Conservation (phyloP, 2,329 filamentous ascomycete species). For the Elsinoe australis region DNA sequence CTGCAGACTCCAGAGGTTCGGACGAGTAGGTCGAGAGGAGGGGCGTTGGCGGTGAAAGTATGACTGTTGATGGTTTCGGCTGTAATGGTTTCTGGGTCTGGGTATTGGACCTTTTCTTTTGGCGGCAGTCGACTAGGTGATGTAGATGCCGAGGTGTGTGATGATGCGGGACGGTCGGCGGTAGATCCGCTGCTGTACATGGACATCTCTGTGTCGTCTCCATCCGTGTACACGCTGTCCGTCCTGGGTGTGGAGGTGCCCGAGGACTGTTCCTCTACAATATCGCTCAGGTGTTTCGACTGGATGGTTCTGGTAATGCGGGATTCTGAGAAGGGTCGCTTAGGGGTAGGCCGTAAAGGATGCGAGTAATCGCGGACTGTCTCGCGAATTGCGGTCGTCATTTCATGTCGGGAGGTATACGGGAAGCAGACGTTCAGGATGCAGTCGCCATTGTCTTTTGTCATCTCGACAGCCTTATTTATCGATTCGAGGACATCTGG, state of each 20-base stretch:
- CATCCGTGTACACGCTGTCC: slow-evolving; percentile 9
- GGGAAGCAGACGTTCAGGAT: slow-evolving; percentile 91
- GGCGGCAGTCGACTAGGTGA: slow-evolving; percentile 35
- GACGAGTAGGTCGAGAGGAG: slow-evolving; percentile 83
- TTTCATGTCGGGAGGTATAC: slow-evolving; percentile 92
- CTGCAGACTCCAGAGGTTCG: slow-evolving; percentile 89
- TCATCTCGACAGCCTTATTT: slow-evolving; percentile 77
- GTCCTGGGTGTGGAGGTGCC: slow-evolving; percentile 1
- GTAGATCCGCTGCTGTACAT: slow-evolving; percentile 18
- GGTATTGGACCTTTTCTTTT: slow-evolving; percentile 36
- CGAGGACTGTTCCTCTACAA: slow-evolving; percentile 28
- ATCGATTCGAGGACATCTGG: slow-evolving; percentile 84
- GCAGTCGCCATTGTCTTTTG: slow-evolving; percentile 74
- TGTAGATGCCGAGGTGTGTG: slow-evolving; percentile 32
- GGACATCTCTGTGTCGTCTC: slow-evolving; percentile 20
- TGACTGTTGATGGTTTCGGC: slow-evolving; percentile 72
- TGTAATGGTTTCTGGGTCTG: slow-evolving; percentile 84
- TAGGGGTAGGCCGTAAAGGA: slow-evolving; percentile 43
- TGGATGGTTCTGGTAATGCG: slow-evolving; percentile 82
- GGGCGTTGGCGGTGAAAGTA: slow-evolving; percentile 78
- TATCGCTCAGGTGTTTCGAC: slow-evolving; percentile 37
- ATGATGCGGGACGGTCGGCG: slow-evolving; percentile 30
- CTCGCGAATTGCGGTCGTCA: slow-evolving; percentile 77
- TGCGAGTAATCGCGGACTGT: slow-evolving; percentile 82
- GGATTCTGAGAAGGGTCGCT: slow-evolving; percentile 74